Conservation (phyloP, 176 grass and related monocot genomes). For the Oryza glaberrima region DNA sequence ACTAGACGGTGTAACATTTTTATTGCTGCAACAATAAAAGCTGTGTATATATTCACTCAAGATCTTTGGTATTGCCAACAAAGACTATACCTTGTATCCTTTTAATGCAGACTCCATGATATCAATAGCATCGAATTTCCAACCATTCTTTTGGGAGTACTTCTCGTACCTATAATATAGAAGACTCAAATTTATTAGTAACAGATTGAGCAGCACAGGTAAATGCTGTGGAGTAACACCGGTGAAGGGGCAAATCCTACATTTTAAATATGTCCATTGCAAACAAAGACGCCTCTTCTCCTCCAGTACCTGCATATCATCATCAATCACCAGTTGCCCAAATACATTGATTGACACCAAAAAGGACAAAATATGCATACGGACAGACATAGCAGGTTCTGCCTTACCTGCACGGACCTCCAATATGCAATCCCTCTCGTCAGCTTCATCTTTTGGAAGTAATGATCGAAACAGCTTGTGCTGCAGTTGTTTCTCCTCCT, state of each 20-base stretch:
- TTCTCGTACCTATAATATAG: slow-evolving; percentile 71
- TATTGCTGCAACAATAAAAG: neutral
- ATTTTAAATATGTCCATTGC: slow-evolving; percentile 97
- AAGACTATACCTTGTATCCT: slow-evolving; percentile 85
- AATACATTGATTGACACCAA: neutral
- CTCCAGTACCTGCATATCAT: slow-evolving; percentile 73
- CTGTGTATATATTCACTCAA: neutral
- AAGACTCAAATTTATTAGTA: slow-evolving; percentile 24
- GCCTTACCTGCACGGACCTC: slow-evolving; percentile 87
- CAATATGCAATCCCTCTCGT: slow-evolving; percentile 83
- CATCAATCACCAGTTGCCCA: slow-evolving; percentile 7
- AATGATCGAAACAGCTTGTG: slow-evolving; percentile 60
- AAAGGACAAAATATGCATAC: neutral
- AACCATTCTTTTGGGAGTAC: slow-evolving; percentile 83
- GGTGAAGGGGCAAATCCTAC: slow-evolving; percentile 41
- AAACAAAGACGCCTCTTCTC: slow-evolving; percentile 95
- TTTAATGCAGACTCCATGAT: slow-evolving; percentile 86
- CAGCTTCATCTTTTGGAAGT: slow-evolving; percentile 95
- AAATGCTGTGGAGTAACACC: neutral
- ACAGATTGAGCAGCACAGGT: neutral
- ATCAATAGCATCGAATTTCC: slow-evolving; percentile 91
- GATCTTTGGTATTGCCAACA: neutral
- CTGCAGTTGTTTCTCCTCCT: slow-evolving; percentile 61
- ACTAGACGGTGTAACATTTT: neutral
- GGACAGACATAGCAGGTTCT: slow-evolving; percentile 5